A percentile compares a stretch with the other conserved stretches of the same genome.
These are phyloP conservation scores for Coriolopsis trogii DNA, from an alignment of 1,284 basidiomycete species.

Conservation along the genomic window DNA sequence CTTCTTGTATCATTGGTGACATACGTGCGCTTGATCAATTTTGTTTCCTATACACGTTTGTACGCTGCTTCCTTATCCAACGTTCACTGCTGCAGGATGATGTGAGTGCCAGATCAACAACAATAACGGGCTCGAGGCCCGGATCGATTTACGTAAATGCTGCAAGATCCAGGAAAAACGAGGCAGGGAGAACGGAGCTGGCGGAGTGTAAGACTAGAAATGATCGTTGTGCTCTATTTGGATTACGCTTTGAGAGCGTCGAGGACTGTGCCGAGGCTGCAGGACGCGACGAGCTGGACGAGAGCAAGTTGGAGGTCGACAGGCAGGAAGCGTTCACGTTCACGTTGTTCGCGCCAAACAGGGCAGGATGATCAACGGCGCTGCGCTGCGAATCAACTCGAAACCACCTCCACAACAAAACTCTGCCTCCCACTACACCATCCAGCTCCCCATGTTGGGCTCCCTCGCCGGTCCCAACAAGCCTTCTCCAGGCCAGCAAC, in stretches of 20 bases:
- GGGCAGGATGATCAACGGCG: constrained; percentile 33
- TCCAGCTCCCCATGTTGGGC: constrained; percentile 70
- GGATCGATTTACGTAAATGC: constrained; percentile 26
- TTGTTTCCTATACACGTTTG: not conserved
- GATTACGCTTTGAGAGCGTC: not conserved
- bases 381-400: constrained; percentile 31
- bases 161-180: constrained; percentile 21
- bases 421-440: constrained; percentile 36
- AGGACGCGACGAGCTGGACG: constrained; percentile 8
- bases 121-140: not conserved
- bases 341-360: constrained; percentile 32
- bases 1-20: too few relatives aligned
- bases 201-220: constrained; percentile 13
- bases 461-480: constrained; percentile 49
- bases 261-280: constrained; percentile 1
- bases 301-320: constrained; percentile 1
- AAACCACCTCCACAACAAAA: constrained; percentile 33
- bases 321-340: constrained; percentile 2
- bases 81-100: not conserved
- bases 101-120: too few relatives aligned
- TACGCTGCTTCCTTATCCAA: not conserved
- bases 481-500: constrained; percentile 44
- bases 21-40: too few relatives aligned
- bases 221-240: not conserved
- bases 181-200: constrained; percentile 20